Conservation (phyloP, 2,329 filamentous ascomycete species). For the Penicillium crustosum region DNA sequence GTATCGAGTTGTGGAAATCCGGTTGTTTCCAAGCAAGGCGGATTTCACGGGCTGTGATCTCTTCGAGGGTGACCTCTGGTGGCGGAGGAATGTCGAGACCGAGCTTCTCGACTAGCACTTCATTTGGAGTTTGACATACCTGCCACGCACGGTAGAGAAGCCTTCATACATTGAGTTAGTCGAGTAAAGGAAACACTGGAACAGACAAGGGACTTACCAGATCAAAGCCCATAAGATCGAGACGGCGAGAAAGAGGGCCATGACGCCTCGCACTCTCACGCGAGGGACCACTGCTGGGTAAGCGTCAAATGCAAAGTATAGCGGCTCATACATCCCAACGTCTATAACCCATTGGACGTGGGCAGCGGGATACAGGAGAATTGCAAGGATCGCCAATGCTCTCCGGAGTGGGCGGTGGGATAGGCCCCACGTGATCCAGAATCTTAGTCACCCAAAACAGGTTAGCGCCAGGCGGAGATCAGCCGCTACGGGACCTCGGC, state of each 20-base stretch:
- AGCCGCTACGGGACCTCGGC: constrained; percentile 25
- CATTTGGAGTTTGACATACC: constrained; percentile 85
- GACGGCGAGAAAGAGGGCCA: constrained; percentile 50
- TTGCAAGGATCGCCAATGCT: constrained; percentile 6
- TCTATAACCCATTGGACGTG: constrained; percentile 36
- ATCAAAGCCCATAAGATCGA: constrained; percentile 51
- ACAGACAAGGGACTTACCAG: constrained; percentile 40
- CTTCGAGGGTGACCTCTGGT: constrained; percentile 85
- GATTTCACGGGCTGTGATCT: constrained; percentile 82
- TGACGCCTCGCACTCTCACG: constrained; percentile 50
- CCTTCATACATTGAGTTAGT: constrained; percentile 50
- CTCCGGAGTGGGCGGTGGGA: constrained; percentile 6
- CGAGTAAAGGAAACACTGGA: constrained; percentile 2
- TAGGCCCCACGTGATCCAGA: constrained; percentile 1
- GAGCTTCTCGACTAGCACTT: constrained; percentile 84
- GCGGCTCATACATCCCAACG: constrained; percentile 49
- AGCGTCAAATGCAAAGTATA: constrained; percentile 47
- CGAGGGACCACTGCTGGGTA: constrained; percentile 48
- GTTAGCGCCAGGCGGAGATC: constrained; percentile 19
- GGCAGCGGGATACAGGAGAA: constrained; percentile 17
- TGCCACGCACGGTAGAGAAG: constrained; percentile 81
- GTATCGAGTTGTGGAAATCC: constrained; percentile 64
- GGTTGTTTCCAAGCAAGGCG: constrained; percentile 88
- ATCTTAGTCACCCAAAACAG: background rate
- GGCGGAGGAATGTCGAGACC: constrained; percentile 90